A percentile compares a stretch with the other conserved stretches of the same genome.
Conservation (phyloP, 768 basidiomycete genomes). For the Lentinula sp. region DNA sequence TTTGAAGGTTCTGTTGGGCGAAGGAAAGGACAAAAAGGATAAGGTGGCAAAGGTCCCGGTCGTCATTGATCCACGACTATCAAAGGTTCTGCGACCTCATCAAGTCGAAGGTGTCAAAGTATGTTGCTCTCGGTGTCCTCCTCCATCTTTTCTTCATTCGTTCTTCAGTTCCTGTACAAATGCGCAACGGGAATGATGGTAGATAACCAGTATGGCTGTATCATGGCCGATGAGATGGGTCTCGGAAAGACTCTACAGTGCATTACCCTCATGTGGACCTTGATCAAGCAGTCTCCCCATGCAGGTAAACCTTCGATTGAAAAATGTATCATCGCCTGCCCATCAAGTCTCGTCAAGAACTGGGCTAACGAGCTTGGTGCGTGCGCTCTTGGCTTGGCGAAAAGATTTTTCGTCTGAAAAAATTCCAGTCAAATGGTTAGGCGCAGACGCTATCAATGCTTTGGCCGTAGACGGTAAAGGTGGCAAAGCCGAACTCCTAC, state of each 20-base stretch:
- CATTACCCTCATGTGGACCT: constrained; percentile 91
- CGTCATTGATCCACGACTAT: constrained; percentile 87
- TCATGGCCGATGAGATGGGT: constrained; percentile 99
- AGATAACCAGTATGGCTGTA: constrained; percentile 89
- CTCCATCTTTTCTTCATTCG: constrained; percentile 6
- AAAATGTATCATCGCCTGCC: constrained; percentile 97
- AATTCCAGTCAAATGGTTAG: constrained; percentile 87
- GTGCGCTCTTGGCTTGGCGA: constrained; percentile 12
- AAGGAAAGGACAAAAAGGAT: constrained; percentile 61
- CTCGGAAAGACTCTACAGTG: constrained; percentile 96
- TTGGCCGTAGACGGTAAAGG: constrained; percentile 92
- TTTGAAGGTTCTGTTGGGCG: constrained; percentile 70
- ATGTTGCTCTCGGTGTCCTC: constrained; percentile 11
- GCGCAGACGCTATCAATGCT: constrained; percentile 73
- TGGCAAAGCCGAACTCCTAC: constrained; percentile 72
- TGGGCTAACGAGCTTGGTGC: constrained; percentile 96
- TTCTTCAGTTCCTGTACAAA: constrained; percentile 80
- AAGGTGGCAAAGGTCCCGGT: constrained; percentile 81
- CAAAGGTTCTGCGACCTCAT: constrained; percentile 91
- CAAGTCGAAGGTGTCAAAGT: constrained; percentile 98
- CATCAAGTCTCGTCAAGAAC: constrained; percentile 93
- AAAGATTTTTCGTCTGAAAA: not conserved
- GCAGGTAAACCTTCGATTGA: constrained; percentile 85
- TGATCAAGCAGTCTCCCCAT: constrained; percentile 91
- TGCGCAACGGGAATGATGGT: constrained; percentile 93